phyloP scores from a whole-genome alignment of 352 stramenopile genomes.

The Lagenidium giganteum region DNA sequence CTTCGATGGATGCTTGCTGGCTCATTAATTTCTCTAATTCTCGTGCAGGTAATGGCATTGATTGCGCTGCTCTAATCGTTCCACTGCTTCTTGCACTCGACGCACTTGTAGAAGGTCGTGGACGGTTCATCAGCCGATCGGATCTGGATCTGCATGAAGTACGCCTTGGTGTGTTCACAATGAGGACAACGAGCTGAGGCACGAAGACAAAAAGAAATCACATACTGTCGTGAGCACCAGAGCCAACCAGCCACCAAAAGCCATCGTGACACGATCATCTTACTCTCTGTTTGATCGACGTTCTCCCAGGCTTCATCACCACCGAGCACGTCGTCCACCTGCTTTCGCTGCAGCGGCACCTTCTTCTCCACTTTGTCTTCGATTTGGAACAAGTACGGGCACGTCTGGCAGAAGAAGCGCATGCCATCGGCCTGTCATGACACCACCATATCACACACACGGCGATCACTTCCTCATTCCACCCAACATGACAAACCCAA shows the following conservation, averaged over 20 bases:
- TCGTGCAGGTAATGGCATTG: no score
- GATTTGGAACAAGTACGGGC: slow-evolving; percentile 80
- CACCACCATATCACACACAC: no score
- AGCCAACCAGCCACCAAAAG: no score
- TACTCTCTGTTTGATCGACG: slow-evolving; percentile 93
- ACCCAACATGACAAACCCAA: no score
- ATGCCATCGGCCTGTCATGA: slow-evolving; percentile 60
- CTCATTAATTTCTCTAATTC: background rate
- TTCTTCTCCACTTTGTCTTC: slow-evolving; percentile 78
- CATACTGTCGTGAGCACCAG: background rate
- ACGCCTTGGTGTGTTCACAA: slow-evolving; percentile 94
- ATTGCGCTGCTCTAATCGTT: no score
- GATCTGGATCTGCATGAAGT: slow-evolving; percentile 99
- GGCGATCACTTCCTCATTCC: no score
- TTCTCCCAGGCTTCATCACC: slow-evolving; percentile 96
- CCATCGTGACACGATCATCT: slow-evolving; percentile 10
- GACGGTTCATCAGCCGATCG: slow-evolving; percentile 96
- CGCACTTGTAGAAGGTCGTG: slow-evolving; percentile 99
- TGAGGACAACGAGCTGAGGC: slow-evolving; percentile 82
- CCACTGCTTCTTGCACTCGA: slow-evolving; percentile 95
- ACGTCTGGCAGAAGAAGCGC: slow-evolving; percentile 83
- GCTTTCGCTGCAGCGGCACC: slow-evolving; percentile 88
- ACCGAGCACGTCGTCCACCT: slow-evolving; percentile 97
- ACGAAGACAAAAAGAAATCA: background rate
- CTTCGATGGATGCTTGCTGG: no score